A percentile compares a stretch with the other conserved stretches of the same genome.
phyloP scores from a whole-genome alignment of 371 early-diverging fungal genomes.

The Mucor irregularis region DNA sequence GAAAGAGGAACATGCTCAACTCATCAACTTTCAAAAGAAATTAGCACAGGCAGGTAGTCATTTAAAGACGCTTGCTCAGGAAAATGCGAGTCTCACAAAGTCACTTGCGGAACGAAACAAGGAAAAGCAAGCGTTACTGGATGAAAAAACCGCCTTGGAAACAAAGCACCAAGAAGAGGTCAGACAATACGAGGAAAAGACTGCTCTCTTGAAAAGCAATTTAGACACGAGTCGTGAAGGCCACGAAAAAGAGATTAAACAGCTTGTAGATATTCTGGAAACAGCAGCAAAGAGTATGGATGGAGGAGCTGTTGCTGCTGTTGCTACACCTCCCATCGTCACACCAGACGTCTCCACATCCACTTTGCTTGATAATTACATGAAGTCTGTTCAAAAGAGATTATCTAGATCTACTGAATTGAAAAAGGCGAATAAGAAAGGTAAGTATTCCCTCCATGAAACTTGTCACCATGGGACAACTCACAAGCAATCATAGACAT shows the following conservation, averaged over 20 bases:
- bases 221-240: slow-evolving; percentile 13
- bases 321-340: neutral
- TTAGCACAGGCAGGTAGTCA: slow-evolving; percentile 49
- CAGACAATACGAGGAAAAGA: slow-evolving; percentile 2
- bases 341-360: slow-evolving; percentile 18
- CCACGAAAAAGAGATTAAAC: slow-evolving; percentile 18
- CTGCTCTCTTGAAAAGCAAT: too few species aligned
- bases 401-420: neutral
- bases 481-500: neutral
- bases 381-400: slow-evolving; percentile 21
- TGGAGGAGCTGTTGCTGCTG: too few species aligned
- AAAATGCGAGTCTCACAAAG: slow-evolving; percentile 35
- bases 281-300: neutral
- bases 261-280: slow-evolving; percentile 20
- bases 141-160: slow-evolving; percentile 5
- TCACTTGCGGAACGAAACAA: slow-evolving; percentile 7
- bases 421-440: slow-evolving; percentile 4
- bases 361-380: slow-evolving; percentile 15
- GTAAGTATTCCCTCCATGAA: neutral
- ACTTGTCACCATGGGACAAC: neutral
- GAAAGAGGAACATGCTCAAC: slow-evolving; percentile 27
- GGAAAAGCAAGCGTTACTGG: neutral
- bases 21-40: slow-evolving; percentile 34
- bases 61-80: slow-evolving; percentile 45
- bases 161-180: neutral